Evolutionary conservation across 345 rosid genomes (phyloP), one percentile per base, ranked within the genome.

Genomic region (Leavenworthia alabamica): DNA sequence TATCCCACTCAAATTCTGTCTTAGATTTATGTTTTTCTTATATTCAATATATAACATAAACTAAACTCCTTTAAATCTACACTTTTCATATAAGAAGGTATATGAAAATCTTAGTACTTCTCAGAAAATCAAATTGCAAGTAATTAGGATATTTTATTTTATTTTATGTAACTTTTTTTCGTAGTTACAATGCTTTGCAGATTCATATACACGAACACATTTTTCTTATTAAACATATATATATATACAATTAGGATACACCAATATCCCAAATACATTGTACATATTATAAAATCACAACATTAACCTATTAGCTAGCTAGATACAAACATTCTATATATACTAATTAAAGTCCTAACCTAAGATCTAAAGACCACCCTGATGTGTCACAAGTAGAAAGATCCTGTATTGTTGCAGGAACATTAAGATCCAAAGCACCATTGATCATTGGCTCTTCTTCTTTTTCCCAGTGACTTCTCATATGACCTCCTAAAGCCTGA

Each of bases 401-500:
- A 55, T 75, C 80, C 2, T 77, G 83, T 20, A 27, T 9, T 8
- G 85, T 74, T 6, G 88, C 85, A 45, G 93, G 95, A 23, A 80
- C 36, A 71, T 88, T 90, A 54, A 90, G 76, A 78, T 86, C 96
- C 67, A 87, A 60, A 26, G 53, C 67, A 19, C 66, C 62, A 59
- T 40, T 17, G 70, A 3, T 75, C 84, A 10, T 42, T 13, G 75
- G 28, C 28, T 71, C 82, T 2, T 81, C 81, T 14, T 56, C 75
- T 60, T 48, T 83, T 73, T 83, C 96, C 90, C 88, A 82, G 40
- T 83, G 96, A 67, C 80, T 82, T 67, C 93, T 83, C 80, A 73
- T 88, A 52, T 88, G 96, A 3, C 96, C 93, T 2, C 86, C 90
- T 0, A 88, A 78, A 23, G 93, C 93, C 53, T 88, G 93, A 62